A percentile compares a stretch with the other conserved stretches of the same genome.
phyloP scores from a whole-genome alignment of 768 basidiomycete genomes.

The Xerocomellus dryophilus region DNA sequence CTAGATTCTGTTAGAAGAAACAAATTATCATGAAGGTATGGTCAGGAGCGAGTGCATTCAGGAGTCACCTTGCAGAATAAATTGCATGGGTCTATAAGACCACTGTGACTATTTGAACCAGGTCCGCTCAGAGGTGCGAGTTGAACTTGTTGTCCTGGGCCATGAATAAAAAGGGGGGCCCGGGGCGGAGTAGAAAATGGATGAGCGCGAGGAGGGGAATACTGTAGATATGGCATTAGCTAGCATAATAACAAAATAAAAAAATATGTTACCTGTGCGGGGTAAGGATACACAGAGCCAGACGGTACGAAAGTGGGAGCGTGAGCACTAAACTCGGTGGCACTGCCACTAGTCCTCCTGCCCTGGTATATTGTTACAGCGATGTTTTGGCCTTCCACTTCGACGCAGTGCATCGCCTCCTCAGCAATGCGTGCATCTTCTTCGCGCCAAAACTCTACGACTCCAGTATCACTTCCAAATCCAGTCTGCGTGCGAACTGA shows the following conservation, averaged over 20 bases:
- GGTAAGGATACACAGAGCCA: conserved; percentile 60
- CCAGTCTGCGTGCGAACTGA: conserved; percentile 71
- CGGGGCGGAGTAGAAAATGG: conserved; percentile 43
- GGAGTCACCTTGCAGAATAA: conserved; percentile 74
- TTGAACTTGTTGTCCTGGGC: conserved; percentile 89
- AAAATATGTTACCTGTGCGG: conserved; percentile 47
- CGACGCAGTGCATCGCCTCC: conserved; percentile 78
- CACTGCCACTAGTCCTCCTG: conserved; percentile 50
- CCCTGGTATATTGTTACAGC: conserved; percentile 77
- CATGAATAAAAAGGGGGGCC: conserved; percentile 63
- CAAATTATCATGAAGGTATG: not conserved
- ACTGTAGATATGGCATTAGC: conserved; percentile 34
- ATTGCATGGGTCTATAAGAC: conserved; percentile 88
- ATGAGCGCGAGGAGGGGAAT: conserved; percentile 65
- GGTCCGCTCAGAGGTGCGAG: conserved; percentile 70
- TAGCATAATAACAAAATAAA: not conserved
- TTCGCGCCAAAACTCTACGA: conserved; percentile 86
- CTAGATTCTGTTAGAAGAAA: conserved; percentile 60
- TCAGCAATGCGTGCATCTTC: conserved; percentile 79
- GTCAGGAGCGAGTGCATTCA: conserved; percentile 9
- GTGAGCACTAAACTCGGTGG: conserved; percentile 66
- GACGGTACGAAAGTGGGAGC: conserved; percentile 78
- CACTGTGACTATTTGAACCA: conserved; percentile 80
- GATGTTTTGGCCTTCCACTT: conserved; percentile 81
- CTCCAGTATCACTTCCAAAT: conserved; percentile 73